Base-by-base conservation (phyloP, 768 basidiomycete genomes). In the Pisolithus microcarpus region DNA sequence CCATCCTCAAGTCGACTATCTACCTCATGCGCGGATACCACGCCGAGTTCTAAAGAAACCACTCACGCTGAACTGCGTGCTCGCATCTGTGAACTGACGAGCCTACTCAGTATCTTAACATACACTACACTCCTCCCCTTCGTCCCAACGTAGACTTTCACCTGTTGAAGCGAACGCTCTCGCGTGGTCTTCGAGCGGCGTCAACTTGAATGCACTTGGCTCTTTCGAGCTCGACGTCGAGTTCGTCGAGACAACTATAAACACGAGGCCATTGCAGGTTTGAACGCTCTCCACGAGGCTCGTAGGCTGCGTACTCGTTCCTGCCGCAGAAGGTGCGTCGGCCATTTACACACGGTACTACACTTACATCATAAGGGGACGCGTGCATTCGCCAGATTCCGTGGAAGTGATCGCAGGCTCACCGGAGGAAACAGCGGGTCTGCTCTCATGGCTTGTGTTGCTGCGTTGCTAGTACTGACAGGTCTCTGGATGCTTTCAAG, bases 191-290 rank as follows among this genome's bases (percentile, higher is more conserved):
- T 18, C 28, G 9, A 18, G 6, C 2, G 38, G 15, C 19, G 23
- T 2, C 18, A 36, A 46, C 13, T 39, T 38, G 16, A 16, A 78
- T 62, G 85, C 21, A 23, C 21, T 23, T 23, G 21, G 21, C 21
- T 23, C 21, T 23, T 23, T 23, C 21, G 4, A 23, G 21, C 21
- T 23, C 21, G 21, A 23, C 21, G 21, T 23, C 21, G 21, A 91
- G 56, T 91, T 84, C 63, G 87, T 92, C 51, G 91, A 91, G 62
- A 74, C 77, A 5, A 86, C 79, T 3, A 65, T 91, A 37, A 71
- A 72, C 15, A 67, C 51, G 15, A 89, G 82, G 77, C 86, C 87
- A 0, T 65, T 70, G 61, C n/a, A n/a, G n/a, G n/a, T 76, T 59
- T 81, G 76, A 76, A 50, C 78, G 3, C 64, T 84, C 42, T 91